These are phyloP conservation scores for Sphagnum magellanicum DNA, from an alignment of 228 moss, liverwort and hornwort genomes.

Conservation along the genomic window DNA sequence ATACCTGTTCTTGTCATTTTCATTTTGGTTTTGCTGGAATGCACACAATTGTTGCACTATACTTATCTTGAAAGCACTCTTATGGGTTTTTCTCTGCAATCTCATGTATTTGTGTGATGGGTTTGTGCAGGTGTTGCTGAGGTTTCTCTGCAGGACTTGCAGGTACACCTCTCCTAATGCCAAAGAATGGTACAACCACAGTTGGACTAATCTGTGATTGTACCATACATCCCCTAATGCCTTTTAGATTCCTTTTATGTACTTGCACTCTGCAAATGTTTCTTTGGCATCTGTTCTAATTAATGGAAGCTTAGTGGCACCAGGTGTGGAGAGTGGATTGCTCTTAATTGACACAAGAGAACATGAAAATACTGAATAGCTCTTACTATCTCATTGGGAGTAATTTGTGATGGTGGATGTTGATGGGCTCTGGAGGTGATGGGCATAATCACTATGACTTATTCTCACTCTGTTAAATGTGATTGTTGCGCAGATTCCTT, in stretches of 20 bases:
- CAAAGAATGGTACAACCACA: not conserved
- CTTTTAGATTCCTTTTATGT: not conserved
- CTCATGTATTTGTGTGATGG: not conserved
- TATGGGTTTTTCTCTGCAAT: not conserved
- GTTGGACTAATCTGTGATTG: not conserved
- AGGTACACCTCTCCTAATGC: constrained; percentile 17
- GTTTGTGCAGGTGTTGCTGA: constrained; percentile 31
- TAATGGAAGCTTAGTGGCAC: not conserved
- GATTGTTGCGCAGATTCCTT: constrained; percentile 27
- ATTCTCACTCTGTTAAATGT: no score
- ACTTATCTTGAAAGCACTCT: constrained; percentile 46
- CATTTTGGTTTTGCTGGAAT: not conserved
- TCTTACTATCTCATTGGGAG: no score
- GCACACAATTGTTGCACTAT: not conserved
- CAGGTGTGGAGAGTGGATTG: no score
- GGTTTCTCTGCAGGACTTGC: constrained; percentile 26
- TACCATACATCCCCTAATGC: not conserved
- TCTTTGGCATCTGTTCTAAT: not conserved
- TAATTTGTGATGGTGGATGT: no score
- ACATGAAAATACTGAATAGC: no score
- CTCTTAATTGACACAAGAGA: no score
- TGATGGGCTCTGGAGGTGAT: no score
- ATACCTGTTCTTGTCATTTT: not conserved
- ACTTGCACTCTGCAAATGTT: not conserved
- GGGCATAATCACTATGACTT: no score